phyloP scores from a whole-genome alignment of 1,284 basidiomycete genomes.

The Ustilago hordei region DNA sequence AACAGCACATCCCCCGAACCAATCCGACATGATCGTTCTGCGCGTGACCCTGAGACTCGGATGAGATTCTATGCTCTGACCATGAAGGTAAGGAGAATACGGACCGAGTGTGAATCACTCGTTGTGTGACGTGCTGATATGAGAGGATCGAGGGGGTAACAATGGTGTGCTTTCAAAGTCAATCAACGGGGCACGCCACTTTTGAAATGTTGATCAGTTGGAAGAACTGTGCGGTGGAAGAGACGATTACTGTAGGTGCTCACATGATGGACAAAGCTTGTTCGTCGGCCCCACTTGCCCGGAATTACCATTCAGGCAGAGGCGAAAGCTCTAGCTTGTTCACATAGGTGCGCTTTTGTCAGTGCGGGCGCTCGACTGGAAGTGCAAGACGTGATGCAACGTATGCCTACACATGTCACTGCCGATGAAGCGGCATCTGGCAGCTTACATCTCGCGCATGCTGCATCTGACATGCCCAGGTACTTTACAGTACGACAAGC shows the following conservation, averaged over 20 bases:
- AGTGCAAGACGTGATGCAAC: neutral
- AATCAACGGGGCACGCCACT: neutral
- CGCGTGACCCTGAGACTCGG: conserved; percentile 1
- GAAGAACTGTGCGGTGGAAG: conserved; percentile 11
- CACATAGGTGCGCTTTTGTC: too few relatives aligned
- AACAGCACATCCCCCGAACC: neutral
- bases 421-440: neutral
- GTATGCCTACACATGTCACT: neutral
- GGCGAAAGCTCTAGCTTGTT: too few relatives aligned
- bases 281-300: too few relatives aligned
- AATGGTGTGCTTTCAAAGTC: conserved; percentile 13
- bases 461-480: neutral
- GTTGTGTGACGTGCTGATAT: neutral
- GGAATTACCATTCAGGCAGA: too few relatives aligned
- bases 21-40: neutral
- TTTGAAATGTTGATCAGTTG: conserved; percentile 19
- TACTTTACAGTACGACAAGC: neutral
- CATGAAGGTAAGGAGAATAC: neutral
- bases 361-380: neutral
- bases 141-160: neutral
- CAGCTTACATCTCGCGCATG: neutral
- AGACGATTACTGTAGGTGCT: too few relatives aligned
- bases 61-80: neutral
- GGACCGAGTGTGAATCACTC: neutral
- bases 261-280: too few relatives aligned